These are phyloP conservation scores for Waltergamsia citrina DNA, from an alignment of 2,329 filamentous ascomycete species.

Conservation along the genomic window DNA sequence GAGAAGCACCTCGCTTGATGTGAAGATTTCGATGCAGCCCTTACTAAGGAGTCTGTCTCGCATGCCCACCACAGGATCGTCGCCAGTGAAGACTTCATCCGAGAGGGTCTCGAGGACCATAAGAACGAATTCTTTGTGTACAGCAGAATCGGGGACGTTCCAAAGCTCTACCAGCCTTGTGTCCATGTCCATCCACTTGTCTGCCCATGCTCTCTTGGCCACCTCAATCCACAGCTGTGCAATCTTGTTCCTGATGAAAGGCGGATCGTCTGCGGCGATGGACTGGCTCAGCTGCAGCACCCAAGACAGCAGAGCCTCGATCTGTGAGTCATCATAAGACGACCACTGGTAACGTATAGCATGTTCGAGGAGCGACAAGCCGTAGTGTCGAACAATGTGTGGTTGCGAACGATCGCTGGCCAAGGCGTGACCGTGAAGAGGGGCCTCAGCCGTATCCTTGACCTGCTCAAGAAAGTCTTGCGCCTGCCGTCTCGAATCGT, in stretches of 20 bases:
- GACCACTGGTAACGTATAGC: conserved; percentile 80
- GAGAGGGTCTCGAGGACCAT: conserved; percentile 84
- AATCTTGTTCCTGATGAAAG: conserved; percentile 86
- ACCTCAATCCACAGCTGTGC: conserved; percentile 92
- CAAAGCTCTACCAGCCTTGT: conserved; percentile 71
- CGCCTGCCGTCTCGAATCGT: conserved; percentile 73
- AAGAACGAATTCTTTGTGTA: conserved; percentile 77
- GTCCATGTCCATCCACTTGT: conserved; percentile 94
- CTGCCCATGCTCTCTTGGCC: conserved; percentile 87
- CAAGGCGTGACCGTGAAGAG: conserved; percentile 75
- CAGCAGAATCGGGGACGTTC: conserved; percentile 54
- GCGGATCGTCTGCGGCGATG: conserved; percentile 62
- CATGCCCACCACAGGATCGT: conserved; percentile 77
- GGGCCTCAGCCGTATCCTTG: conserved; percentile 71
- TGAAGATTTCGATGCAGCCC: conserved; percentile 89
- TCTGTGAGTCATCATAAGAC: conserved; percentile 60
- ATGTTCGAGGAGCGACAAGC: conserved; percentile 83
- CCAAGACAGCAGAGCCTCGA: conserved; percentile 61
- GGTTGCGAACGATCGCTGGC: conserved; percentile 67
- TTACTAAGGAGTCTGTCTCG: conserved; percentile 78
- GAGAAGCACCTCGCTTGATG: conserved; percentile 63
- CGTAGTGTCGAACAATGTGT: conserved; percentile 84
- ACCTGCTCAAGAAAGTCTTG: conserved; percentile 78
- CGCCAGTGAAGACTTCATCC: conserved; percentile 86
- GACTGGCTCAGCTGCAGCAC: conserved; percentile 69